Base-by-base conservation (phyloP, 345 rosid species). In the Erysimum cheiranthoides region DNA sequence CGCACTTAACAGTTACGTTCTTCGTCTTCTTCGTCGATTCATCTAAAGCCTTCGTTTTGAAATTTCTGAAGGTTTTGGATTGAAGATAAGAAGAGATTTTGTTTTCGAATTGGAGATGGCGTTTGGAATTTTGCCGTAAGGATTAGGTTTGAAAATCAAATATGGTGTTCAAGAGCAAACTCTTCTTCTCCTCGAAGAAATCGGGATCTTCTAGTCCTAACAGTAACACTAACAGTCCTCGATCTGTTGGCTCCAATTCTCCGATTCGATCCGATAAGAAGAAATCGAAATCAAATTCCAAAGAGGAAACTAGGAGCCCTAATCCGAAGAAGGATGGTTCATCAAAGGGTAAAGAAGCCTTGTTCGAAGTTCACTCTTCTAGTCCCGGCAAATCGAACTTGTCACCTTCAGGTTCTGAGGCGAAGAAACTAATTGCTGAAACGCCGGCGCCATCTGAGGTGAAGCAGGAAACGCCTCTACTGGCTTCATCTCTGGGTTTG, bases 101-200 rank as follows among this genome's bases (percentile, higher is more conserved):
- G 76, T 73, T 47, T 61, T 61, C 16, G 25, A 50, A 79, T 47
- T 53, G 13, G 30, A 61, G 12, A 69, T 69, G 32, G 28, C 17
- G 35, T 50, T 52, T 36, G 14, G 9, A 35, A 3, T 50, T 51
- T 51, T 18, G 32, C 18, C 7, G 13, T 18, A 45, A 21, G 25
- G 45, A 11, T 51, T 51, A 32, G 43, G 16, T 65, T 28, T 32
- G 52, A n/a, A 7, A 42, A n/a, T 65, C 54, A 17, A 49, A 40
- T 35, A 89, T 93, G 97, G 93, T 89, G 65, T 93, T 91, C 85
- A 93, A 88, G 80, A 88, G 86, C 82, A 89, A 86, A 72, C 87
- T 87, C 32, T 90, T 90, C 84, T 86, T 86, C 70, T 51, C 62
- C 73, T 89, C 93, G 10, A 91, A 85, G 90, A 91, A 86, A 75